Percentiles rank a stretch among this genome's conserved stretches.
These are phyloP conservation scores for Tetrapyrgos nigripes DNA, from an alignment of 1,284 basidiomycete genomes.

Conservation along the genomic window DNA sequence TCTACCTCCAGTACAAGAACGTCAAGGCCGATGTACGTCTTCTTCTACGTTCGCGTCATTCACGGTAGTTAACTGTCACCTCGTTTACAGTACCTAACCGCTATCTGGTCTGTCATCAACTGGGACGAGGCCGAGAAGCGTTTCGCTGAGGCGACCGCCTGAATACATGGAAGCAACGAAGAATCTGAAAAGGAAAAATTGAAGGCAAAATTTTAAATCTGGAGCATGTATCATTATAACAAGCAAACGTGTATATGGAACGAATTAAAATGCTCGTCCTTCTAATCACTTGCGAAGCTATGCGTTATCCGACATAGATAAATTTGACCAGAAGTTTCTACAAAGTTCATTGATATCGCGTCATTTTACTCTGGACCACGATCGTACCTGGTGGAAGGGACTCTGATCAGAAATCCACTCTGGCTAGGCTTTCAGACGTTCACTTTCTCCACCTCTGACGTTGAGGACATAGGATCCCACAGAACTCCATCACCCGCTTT, in stretches of 20 bases:
- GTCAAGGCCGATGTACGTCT: conserved; percentile 73
- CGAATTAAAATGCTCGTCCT: not conserved
- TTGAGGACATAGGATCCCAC: too few species aligned
- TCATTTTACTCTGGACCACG: too few species aligned
- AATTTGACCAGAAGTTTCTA: too few species aligned
- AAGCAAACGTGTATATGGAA: not conserved
- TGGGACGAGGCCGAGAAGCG: conserved; percentile 81
- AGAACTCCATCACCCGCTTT: too few species aligned
- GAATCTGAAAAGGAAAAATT: conserved; percentile 1
- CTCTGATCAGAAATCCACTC: too few species aligned
- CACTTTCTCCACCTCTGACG: too few species aligned
- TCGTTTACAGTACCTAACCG: conserved; percentile 68
- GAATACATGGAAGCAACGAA: conserved; percentile 34
- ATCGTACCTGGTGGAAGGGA: too few species aligned
- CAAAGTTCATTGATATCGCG: too few species aligned
- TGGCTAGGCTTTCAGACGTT: too few species aligned
- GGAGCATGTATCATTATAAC: conserved; percentile 8
- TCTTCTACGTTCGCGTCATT: not conserved
- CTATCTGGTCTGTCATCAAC: conserved; percentile 87
- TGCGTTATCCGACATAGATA: too few species aligned
- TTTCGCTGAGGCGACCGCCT: conserved; percentile 52
- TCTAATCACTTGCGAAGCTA: too few species aligned
- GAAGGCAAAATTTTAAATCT: not conserved
- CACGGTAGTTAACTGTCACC: not conserved
- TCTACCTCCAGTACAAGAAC: conserved; percentile 82